Evolutionary conservation across 148 eudicot genomes (phyloP).

Genomic region (Dysphania ambrosioides): DNA sequence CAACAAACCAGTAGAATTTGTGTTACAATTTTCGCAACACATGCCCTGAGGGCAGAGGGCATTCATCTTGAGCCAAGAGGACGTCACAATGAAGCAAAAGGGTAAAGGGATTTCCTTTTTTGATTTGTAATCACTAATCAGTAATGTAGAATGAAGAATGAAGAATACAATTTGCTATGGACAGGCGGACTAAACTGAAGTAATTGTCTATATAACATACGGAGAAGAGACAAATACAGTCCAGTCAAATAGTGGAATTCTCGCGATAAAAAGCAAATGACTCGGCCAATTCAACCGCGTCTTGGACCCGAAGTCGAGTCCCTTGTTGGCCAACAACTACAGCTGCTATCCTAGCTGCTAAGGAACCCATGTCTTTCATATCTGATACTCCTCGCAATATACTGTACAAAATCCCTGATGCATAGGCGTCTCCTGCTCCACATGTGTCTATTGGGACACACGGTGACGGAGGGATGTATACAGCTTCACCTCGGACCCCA

Average conservation of each 20-base stretch:
- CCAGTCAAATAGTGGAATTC: constrained; percentile 40
- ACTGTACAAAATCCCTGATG: constrained; percentile 78
- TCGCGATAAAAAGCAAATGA: constrained; percentile 45
- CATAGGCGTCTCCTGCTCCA: constrained; percentile 98
- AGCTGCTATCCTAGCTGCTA: constrained; percentile 87
- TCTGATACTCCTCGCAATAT: constrained; percentile 69
- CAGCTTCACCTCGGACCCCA: constrained; percentile 85
- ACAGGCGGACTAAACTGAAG: constrained; percentile 12
- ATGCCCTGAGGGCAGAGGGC: neutral
- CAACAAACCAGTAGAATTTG: neutral
- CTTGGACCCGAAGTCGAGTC: constrained; percentile 79
- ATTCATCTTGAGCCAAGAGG: neutral
- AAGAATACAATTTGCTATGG: constrained; percentile 10
- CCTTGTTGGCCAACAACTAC: constrained; percentile 95
- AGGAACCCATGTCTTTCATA: constrained; percentile 63
- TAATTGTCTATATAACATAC: constrained; percentile 5
- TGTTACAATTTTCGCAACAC: neutral
- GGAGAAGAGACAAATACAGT: constrained; percentile 9
- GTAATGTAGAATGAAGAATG: constrained; percentile 16
- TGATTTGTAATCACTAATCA: constrained; percentile 6
- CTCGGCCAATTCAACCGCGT: constrained; percentile 68
- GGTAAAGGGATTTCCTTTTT: neutral
- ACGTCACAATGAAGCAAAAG: neutral
- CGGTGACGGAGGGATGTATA: constrained; percentile 83
- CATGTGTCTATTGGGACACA: constrained; percentile 89